Conservation (phyloP, 2,329 filamentous ascomycete species). For the Fusarium azukiicola region DNA sequence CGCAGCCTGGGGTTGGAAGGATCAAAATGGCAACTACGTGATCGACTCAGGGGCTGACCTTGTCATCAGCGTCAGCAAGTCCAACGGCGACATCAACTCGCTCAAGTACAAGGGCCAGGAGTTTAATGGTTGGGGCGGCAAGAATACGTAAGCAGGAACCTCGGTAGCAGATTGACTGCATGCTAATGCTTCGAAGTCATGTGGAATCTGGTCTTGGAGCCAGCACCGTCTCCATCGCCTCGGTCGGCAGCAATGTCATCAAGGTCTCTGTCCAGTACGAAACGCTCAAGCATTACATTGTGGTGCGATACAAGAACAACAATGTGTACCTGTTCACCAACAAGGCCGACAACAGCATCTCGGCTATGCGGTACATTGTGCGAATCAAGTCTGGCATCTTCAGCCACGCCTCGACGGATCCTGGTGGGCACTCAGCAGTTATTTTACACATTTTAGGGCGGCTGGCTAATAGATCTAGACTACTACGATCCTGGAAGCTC, state of each 20-base stretch:
- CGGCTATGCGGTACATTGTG: slow-evolving; percentile 64
- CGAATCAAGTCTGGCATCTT: slow-evolving; percentile 58
- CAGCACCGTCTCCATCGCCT: slow-evolving; percentile 57
- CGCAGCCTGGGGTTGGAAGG: slow-evolving; percentile 64
- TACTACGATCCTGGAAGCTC: slow-evolving; percentile 59
- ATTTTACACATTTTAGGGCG: neutral
- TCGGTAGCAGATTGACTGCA: accelerated
- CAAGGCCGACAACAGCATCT: slow-evolving; percentile 63
- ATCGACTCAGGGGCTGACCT: slow-evolving; percentile 59
- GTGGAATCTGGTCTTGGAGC: slow-evolving; percentile 58
- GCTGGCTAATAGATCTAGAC: slow-evolving; percentile 30
- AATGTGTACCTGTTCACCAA: slow-evolving; percentile 68
- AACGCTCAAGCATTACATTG: slow-evolving; percentile 60
- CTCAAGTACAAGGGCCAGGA: slow-evolving; percentile 59
- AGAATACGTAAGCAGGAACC: slow-evolving; percentile 49
- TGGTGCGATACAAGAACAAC: slow-evolving; percentile 61
- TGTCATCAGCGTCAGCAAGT: slow-evolving; percentile 61
- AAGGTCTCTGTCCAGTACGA: slow-evolving; percentile 60
- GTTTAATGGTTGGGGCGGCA: slow-evolving; percentile 57
- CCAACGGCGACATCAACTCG: slow-evolving; percentile 60
- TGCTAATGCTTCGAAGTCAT: slow-evolving; percentile 42
- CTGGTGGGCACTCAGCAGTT: slow-evolving; percentile 20
- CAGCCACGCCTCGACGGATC: slow-evolving; percentile 51
- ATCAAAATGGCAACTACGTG: slow-evolving; percentile 63
- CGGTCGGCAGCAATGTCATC: slow-evolving; percentile 55